Conservation (phyloP, 129 eudicot genomes). For the Chrysanthemum seticuspe region DNA sequence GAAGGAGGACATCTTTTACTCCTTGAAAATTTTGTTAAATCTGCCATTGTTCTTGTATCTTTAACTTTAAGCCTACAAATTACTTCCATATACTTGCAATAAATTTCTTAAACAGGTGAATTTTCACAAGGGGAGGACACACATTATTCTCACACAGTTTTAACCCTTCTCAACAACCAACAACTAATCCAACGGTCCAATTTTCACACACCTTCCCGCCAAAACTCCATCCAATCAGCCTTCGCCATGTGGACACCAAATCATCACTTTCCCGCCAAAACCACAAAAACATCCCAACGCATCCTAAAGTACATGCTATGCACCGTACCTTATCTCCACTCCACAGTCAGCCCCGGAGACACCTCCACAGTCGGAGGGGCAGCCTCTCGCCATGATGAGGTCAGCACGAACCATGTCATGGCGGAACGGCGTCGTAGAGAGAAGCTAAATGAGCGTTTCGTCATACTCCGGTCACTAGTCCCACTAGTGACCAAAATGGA, state of each 20-base stretch:
- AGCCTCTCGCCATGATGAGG: constrained; percentile 52
- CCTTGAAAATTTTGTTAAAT: no score
- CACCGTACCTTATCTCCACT: constrained; percentile 68
- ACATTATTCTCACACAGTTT: constrained; percentile 66
- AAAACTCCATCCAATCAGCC: constrained; percentile 39
- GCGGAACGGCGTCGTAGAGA: constrained; percentile 90
- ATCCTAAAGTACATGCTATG: constrained; percentile 73
- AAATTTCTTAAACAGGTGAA: constrained; percentile 23
- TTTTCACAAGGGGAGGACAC: constrained; percentile 50
- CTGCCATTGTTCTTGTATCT: no score
- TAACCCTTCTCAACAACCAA: constrained; percentile 61
- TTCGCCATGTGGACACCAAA: constrained; percentile 48
- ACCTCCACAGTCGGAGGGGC: constrained; percentile 3
- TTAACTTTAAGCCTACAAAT: no score
- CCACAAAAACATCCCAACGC: constrained; percentile 46
- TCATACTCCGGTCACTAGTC: constrained; percentile 55
- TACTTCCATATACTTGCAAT: no score
- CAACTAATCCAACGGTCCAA: constrained; percentile 37
- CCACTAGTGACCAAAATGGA: constrained; percentile 93
- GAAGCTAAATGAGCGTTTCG: constrained; percentile 81
- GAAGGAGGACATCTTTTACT: no score
- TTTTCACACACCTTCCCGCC: constrained; percentile 30
- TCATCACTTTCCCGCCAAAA: constrained; percentile 15
- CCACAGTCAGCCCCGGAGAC: constrained; percentile 32
- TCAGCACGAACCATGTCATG: constrained; percentile 62